Evolutionary conservation across 2,329 filamentous ascomycete genomes (phyloP).

Genomic region (Monilinia aucupariae): DNA sequence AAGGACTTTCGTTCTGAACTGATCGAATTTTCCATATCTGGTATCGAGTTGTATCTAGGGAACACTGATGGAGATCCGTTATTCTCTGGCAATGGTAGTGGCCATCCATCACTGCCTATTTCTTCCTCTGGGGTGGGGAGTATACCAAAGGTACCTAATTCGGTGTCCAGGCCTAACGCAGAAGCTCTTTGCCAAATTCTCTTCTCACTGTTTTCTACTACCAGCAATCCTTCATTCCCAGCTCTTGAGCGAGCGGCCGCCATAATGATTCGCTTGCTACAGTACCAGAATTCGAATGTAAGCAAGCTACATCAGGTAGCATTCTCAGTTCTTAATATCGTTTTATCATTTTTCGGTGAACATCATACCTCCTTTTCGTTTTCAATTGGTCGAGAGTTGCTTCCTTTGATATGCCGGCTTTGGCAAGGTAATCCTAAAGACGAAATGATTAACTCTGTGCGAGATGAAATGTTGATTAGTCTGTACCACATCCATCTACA

Average conservation of each 20-base stretch:
- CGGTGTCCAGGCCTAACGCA: constrained; percentile 36
- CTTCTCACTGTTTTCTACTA: constrained; percentile 54
- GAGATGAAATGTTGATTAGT: constrained; percentile 72
- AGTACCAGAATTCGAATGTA: constrained; percentile 51
- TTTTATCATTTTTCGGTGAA: constrained; percentile 60
- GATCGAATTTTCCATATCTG: constrained; percentile 55
- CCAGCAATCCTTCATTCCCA: constrained; percentile 61
- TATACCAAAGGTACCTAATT: constrained; percentile 28
- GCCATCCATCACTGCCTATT: constrained; percentile 19
- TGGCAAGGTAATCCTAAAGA: constrained; percentile 70
- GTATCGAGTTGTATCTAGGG: constrained; percentile 49
- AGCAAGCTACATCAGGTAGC: constrained; percentile 64
- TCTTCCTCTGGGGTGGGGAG: constrained; percentile 13
- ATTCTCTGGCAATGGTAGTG: constrained; percentile 26
- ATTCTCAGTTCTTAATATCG: constrained; percentile 68
- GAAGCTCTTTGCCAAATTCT: constrained; percentile 62
- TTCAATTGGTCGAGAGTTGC: constrained; percentile 50
- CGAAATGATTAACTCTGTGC: constrained; percentile 52
- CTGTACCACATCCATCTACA: constrained; percentile 62
- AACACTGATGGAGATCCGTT: constrained; percentile 22
- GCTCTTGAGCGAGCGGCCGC: constrained; percentile 52
- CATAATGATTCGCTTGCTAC: constrained; percentile 56
- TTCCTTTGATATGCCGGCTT: constrained; percentile 68
- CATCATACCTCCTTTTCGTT: constrained; percentile 63
- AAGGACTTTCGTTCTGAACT: constrained; percentile 42